These are phyloP conservation scores for Erythrobasidium hasegawianum DNA, from an alignment of 1,284 basidiomycete species.

Conservation along the genomic window DNA sequence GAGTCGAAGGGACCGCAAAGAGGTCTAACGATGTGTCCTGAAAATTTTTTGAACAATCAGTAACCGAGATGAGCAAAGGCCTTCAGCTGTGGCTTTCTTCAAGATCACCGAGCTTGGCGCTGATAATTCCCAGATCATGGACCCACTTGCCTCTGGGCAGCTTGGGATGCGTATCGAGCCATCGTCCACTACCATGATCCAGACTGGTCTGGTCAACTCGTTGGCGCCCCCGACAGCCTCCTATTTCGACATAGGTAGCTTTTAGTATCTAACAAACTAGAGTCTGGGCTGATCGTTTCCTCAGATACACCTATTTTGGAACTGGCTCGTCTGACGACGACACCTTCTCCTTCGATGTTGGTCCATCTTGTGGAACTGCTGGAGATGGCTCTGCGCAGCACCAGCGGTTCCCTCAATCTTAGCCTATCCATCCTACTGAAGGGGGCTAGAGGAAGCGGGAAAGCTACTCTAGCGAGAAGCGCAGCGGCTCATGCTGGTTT, in stretches of 20 bases:
- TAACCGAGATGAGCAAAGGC: slow-evolving; percentile 29
- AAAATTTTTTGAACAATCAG: no score
- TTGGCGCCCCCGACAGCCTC: slow-evolving; percentile 60
- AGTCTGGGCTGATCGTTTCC: no score
- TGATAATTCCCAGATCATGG: slow-evolving; percentile 9
- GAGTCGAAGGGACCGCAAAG: no score
- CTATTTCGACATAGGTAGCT: slow-evolving; percentile 57
- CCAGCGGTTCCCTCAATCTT: slow-evolving; percentile 60
- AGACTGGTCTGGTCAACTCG: slow-evolving; percentile 70
- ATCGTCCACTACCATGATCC: slow-evolving; percentile 66
- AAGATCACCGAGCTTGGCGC: slow-evolving; percentile 63
- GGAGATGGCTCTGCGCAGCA: slow-evolving; percentile 59
- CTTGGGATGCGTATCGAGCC: slow-evolving; percentile 83
- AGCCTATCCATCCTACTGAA: slow-evolving; percentile 66
- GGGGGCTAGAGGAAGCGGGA: slow-evolving; percentile 70
- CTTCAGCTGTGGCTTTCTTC: slow-evolving; percentile 63
- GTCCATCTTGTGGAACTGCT: slow-evolving; percentile 40
- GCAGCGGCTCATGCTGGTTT: slow-evolving; percentile 66
- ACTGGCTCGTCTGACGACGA: not conserved
- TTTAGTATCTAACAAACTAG: no score
- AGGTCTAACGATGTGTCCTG: no score
- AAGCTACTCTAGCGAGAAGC: slow-evolving; percentile 57
- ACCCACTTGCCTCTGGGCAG: slow-evolving; percentile 56
- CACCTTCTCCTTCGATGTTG: slow-evolving; percentile 2
- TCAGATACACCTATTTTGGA: no score